Conservation (phyloP, 176 grass and related monocot species). For the Oryza rufipogon region DNA sequence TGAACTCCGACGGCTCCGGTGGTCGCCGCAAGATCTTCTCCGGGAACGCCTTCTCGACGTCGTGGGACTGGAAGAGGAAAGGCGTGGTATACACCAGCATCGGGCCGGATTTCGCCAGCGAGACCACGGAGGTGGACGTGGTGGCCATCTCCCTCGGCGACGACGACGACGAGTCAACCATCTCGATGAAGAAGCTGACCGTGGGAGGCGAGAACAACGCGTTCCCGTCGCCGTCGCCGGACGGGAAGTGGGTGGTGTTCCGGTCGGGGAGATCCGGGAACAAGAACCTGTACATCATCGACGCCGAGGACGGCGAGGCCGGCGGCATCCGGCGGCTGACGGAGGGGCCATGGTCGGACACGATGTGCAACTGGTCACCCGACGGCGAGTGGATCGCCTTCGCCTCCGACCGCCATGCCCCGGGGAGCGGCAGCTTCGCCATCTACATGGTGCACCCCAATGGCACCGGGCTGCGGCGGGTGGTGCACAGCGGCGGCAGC, state of each 20-base stretch:
- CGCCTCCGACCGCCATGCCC: conserved; percentile 74
- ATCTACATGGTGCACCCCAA: conserved; percentile 89
- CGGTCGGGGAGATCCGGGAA: conserved; percentile 72
- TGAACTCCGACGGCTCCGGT: conserved; percentile 77
- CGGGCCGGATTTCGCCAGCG: conserved; percentile 65
- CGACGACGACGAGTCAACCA: not conserved
- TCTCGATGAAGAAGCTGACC: conserved; percentile 70
- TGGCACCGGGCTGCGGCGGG: conserved; percentile 67
- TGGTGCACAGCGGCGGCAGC: conserved; percentile 70
- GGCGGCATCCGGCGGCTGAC: conserved; percentile 64
- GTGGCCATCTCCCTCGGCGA: conserved; percentile 62
- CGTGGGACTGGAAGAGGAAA: conserved; percentile 93
- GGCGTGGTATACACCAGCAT: conserved; percentile 77
- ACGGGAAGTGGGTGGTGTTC: conserved; percentile 93
- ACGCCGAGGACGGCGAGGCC: conserved; percentile 69
- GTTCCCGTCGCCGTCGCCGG: conserved; percentile 86
- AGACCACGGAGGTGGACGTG: conserved; percentile 70
- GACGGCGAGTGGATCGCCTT: conserved; percentile 97
- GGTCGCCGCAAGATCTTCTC: conserved; percentile 52
- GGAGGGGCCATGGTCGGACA: conserved; percentile 77
- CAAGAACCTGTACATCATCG: conserved; percentile 94
- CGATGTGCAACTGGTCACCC: conserved; percentile 96
- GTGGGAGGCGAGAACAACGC: conserved; percentile 70
- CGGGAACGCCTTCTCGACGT: conserved; percentile 74
- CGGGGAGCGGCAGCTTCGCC: conserved; percentile 69